Percentiles rank a stretch among this genome's conserved stretches.
Conservation (phyloP, 1,284 basidiomycete genomes). For the Wallemia ichthyophaga region DNA sequence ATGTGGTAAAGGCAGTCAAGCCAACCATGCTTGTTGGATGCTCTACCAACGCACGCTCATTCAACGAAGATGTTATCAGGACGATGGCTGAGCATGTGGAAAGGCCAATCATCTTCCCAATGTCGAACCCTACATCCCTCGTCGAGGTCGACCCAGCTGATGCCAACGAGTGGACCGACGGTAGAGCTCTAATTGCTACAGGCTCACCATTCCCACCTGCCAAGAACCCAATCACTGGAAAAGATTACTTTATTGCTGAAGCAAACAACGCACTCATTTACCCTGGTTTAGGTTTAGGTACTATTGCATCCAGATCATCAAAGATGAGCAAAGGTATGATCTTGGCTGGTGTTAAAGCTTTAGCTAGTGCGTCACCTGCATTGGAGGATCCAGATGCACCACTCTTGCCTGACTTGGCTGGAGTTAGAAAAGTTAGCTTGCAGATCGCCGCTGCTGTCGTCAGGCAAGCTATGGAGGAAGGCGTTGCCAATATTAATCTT, state of each 20-base stretch:
- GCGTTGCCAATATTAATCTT: constrained; percentile 17
- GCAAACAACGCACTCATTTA: constrained; percentile 36
- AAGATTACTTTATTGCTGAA: constrained; percentile 21
- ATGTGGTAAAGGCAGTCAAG: constrained; percentile 34
- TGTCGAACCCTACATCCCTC: constrained; percentile 48
- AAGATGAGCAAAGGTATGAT: constrained; percentile 42
- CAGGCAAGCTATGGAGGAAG: constrained; percentile 40
- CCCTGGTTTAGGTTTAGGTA: constrained; percentile 43
- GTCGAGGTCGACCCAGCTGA: constrained; percentile 43
- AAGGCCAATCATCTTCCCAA: constrained; percentile 32
- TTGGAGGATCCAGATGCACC: constrained; percentile 29
- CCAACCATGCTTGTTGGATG: constrained; percentile 52
- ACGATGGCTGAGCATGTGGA: constrained; percentile 37
- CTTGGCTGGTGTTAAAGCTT: constrained; percentile 35
- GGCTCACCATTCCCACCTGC: constrained; percentile 51
- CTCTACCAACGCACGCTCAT: constrained; percentile 47
- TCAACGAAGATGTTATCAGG: constrained; percentile 34
- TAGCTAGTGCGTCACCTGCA: constrained; percentile 45
- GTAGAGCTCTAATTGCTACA: constrained; percentile 42
- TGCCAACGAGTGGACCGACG: constrained; percentile 40
- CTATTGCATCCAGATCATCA: constrained; percentile 29
- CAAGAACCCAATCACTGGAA: constrained; percentile 29
- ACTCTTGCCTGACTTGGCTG: constrained; percentile 20
- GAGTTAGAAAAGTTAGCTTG: constrained; percentile 36
- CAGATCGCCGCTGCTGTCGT: constrained; percentile 49